Percentiles rank a stretch among this genome's conserved stretches.
These are phyloP conservation scores for Galerina sulciceps DNA, from an alignment of 768 basidiomycete species.

Conservation along the genomic window DNA sequence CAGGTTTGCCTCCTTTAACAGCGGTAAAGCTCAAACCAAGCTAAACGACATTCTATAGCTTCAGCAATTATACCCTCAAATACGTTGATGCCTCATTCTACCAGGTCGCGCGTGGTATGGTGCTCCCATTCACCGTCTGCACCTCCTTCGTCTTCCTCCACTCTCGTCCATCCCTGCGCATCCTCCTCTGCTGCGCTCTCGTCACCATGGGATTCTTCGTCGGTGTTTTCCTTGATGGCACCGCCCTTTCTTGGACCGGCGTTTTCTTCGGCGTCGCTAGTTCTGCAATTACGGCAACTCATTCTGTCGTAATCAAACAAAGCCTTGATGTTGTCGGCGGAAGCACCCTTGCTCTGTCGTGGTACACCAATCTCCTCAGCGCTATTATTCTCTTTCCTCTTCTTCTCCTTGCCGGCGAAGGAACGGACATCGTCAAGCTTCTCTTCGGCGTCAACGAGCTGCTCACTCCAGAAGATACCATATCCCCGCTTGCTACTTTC, in stretches of 20 bases:
- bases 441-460: slow-evolving; percentile 52
- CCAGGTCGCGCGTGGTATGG: slow-evolving; percentile 92
- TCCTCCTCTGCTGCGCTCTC: slow-evolving; percentile 74
- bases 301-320: slow-evolving; percentile 94
- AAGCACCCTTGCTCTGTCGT: slow-evolving; percentile 83
- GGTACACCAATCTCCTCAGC: slow-evolving; percentile 90
- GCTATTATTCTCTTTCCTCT: slow-evolving; percentile 75
- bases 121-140: slow-evolving; percentile 91
- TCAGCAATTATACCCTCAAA: slow-evolving; percentile 91
- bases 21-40: not conserved
- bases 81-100: slow-evolving; percentile 96
- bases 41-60: slow-evolving; percentile 42
- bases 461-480: slow-evolving; percentile 38
- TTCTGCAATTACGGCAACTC: slow-evolving; percentile 85
- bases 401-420: slow-evolving; percentile 77
- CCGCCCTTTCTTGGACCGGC: slow-evolving; percentile 61
- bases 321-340: slow-evolving; percentile 80
- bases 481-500: slow-evolving; percentile 64
- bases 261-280: slow-evolving; percentile 82
- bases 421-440: slow-evolving; percentile 62
- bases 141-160: slow-evolving; percentile 84
- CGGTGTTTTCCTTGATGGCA: slow-evolving; percentile 81
- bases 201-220: slow-evolving; percentile 94
- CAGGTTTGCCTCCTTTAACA: slow-evolving; percentile 50
- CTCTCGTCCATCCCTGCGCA: slow-evolving; percentile 73